Base-by-base conservation (phyloP, 345 rosid genomes). In the Trapa incisa region DNA sequence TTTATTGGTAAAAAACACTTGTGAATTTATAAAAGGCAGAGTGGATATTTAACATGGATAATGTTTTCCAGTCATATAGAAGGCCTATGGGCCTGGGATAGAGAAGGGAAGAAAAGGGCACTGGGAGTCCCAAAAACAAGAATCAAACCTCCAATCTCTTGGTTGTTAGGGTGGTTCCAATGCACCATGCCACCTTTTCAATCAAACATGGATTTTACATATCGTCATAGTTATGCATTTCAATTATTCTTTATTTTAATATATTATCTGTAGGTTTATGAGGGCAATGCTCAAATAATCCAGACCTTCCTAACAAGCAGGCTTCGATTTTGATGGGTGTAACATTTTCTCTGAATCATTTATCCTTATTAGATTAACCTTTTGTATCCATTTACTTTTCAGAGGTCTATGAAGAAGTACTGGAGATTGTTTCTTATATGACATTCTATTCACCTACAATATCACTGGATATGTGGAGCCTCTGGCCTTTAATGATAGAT, bases 321-420 rank as follows among this genome's bases (percentile, higher is more conserved):
- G 42, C 42, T 39, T 39, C 3, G 6, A 39, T 3, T 39, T 39
- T 6, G 6, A 39, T 39, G 6, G 42, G 42, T 3, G 3, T 39
- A 39, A 39, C 42, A 39, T 39, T 6, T 39, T 39, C 3, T 6
- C 42, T 39, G 42, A 39, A 39, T 39, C 42, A 3, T 39, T 39
- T 39, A 3, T 39, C 6, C 6, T 39, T 53, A 38, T 41, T 16
- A 3, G 37, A n/a, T 67, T 52, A 37, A 67, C n/a, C n/a, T 67
- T n/a, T 53, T n/a, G 36, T 61, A 37, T 61, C 38, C 52, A 54
- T 72, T 65, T 73, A 22, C 57, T 75, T 35, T 73, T 75, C 89
- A 95, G 99, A 95, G 88, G 99, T 95, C 65, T 91, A 86, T 80
- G 99, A 95, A 84, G 99, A 95, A 84, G 93, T 91, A 68, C 75